Conservation (phyloP, 75 land plant genomes). For the Chamaecyparis obtusa region DNA sequence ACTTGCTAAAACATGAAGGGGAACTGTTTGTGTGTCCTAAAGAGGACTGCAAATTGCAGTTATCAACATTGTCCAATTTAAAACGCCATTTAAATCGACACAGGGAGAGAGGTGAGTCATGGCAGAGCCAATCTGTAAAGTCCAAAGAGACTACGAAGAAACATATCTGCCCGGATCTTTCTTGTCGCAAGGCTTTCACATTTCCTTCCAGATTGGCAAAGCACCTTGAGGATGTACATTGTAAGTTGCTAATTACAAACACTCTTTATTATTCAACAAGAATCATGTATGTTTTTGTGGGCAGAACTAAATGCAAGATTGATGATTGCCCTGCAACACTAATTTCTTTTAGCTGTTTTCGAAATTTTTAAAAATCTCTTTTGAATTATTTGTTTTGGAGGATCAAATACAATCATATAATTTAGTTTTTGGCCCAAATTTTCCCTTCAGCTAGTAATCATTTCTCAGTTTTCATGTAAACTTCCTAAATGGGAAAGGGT, state of each 20-base stretch:
- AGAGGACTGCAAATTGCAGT: conserved; percentile 47
- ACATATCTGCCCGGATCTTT: conserved; percentile 47
- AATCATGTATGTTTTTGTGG: neutral
- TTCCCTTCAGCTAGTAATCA: neutral
- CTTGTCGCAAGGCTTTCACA: conserved; percentile 35
- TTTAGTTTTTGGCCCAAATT: neutral
- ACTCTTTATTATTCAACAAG: neutral
- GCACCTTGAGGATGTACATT: conserved; percentile 63
- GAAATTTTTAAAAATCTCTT: neutral
- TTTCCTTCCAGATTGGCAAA: conserved; percentile 57
- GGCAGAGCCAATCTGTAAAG: conserved; percentile 19
- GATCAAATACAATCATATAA: neutral
- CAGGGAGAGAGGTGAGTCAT: conserved; percentile 37
- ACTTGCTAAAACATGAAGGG: conserved; percentile 62
- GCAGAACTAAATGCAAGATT: neutral
- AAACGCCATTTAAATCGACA: conserved; percentile 35
- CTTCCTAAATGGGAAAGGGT: conserved; percentile 36
- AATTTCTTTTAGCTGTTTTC: neutral
- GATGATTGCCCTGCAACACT: neutral
- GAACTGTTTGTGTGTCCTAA: conserved; percentile 49
- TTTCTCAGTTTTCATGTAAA: conserved; percentile 3
- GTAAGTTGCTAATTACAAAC: conserved; percentile 30
- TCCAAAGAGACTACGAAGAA: conserved; percentile 9
- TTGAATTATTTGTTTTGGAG: neutral
- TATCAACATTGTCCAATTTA: conserved; percentile 34